phyloP scores from a whole-genome alignment of 345 rosid species.

The Aegle marmelos region DNA sequence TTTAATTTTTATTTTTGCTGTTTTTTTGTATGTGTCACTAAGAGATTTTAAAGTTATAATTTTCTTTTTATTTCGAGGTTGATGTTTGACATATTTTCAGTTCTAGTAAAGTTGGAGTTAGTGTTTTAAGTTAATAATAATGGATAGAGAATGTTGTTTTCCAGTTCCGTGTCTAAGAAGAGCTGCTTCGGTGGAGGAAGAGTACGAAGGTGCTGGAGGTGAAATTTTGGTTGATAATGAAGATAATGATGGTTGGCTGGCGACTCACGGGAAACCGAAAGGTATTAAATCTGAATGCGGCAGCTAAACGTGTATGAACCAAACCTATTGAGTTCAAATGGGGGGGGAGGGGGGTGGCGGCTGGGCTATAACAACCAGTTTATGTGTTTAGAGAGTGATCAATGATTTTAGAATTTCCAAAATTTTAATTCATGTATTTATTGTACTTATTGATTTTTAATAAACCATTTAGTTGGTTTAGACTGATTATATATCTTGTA shows the following conservation, averaged over 20 bases:
- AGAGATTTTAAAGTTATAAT: background rate
- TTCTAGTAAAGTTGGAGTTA: background rate
- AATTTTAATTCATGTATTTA: background rate
- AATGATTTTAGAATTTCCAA: background rate
- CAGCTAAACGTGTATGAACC: background rate
- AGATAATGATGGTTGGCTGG: constrained; percentile 97
- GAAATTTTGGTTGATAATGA: constrained; percentile 92
- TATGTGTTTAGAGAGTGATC: background rate
- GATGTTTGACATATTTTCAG: background rate
- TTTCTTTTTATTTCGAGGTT: background rate
- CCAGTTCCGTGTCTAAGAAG: constrained; percentile 90
- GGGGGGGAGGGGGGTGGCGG: accelerated
- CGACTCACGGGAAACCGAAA: constrained; percentile 96
- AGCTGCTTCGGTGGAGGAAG: constrained; percentile 91
- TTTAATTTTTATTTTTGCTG: background rate
- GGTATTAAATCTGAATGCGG: constrained; percentile 36
- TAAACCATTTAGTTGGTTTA: background rate
- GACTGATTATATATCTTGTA: background rate
- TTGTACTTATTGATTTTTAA: background rate
- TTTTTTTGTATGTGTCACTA: background rate
- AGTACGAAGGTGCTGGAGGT: constrained; percentile 94
- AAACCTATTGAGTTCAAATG: background rate
- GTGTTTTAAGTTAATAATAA: background rate
- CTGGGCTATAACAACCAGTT: background rate
- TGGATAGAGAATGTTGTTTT: constrained; percentile 1